Conservation (phyloP, 495 filamentous ascomycete genomes). For the Trichoderma parareesei region DNA sequence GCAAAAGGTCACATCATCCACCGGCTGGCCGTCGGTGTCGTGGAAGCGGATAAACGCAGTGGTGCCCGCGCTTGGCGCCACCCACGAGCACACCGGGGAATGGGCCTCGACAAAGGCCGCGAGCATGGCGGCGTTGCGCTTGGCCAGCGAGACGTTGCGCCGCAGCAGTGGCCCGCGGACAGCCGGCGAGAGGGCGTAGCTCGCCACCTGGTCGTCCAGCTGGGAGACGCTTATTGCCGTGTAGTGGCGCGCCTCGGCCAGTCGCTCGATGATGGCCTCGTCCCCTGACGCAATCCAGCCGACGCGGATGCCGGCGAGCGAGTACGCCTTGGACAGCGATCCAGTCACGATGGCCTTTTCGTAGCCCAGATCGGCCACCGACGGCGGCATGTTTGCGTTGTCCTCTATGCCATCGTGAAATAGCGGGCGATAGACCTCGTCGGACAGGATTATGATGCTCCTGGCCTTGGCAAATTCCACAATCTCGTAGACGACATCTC, state of each 20-base stretch:
- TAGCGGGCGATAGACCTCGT: slow-evolving; percentile 86
- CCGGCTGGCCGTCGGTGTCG: slow-evolving; percentile 47
- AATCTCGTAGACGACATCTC: slow-evolving; percentile 49
- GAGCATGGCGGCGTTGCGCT: slow-evolving; percentile 59
- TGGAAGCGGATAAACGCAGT: slow-evolving; percentile 71
- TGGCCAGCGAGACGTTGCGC: slow-evolving; percentile 65
- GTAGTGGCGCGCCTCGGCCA: slow-evolving; percentile 65
- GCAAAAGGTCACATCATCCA: slow-evolving; percentile 69
- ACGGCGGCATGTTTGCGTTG: slow-evolving; percentile 54
- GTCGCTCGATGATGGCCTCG: slow-evolving; percentile 52
- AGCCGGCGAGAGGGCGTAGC: slow-evolving; percentile 56
- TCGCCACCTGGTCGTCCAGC: slow-evolving; percentile 72
- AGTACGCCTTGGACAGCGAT: slow-evolving; percentile 81
- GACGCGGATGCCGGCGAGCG: slow-evolving; percentile 71
- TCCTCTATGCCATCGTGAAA: slow-evolving; percentile 57
- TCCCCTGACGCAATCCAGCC: slow-evolving; percentile 76
- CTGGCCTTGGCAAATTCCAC: slow-evolving; percentile 54
- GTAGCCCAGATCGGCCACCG: slow-evolving; percentile 65
- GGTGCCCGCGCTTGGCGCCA: slow-evolving; percentile 73
- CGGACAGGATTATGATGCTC: slow-evolving; percentile 61
- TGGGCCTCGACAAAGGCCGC: slow-evolving; percentile 60
- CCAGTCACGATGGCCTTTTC: slow-evolving; percentile 63
- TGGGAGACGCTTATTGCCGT: slow-evolving; percentile 80
- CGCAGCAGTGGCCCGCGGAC: slow-evolving; percentile 59
- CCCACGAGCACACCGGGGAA: slow-evolving; percentile 56